Conservation (phyloP, 2,329 filamentous ascomycete genomes). For the Achaetomium macrosporum region DNA sequence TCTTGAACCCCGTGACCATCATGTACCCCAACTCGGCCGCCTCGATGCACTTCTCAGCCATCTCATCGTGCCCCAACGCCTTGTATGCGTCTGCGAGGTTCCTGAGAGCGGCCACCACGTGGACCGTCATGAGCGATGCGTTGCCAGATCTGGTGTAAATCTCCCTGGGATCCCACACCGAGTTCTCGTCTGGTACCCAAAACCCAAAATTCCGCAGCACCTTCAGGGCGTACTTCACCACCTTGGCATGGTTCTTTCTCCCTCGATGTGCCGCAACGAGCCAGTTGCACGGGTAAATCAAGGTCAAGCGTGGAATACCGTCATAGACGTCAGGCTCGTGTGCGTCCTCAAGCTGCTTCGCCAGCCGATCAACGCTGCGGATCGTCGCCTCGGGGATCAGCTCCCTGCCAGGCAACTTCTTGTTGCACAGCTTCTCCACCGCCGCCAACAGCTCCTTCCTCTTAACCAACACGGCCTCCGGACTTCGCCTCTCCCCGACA, state of each 20-base stretch:
- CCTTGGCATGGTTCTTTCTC: constrained; percentile 31
- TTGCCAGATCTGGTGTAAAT: constrained; percentile 23
- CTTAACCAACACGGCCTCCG: constrained; percentile 18
- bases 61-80: constrained; percentile 25
- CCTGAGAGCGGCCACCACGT: constrained; percentile 31
- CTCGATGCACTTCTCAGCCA: constrained; percentile 26
- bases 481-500: constrained; percentile 25
- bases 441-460: constrained; percentile 21
- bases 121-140: constrained; percentile 30
- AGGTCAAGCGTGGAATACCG: constrained; percentile 28
- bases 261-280: constrained; percentile 30
- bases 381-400: constrained; percentile 30
- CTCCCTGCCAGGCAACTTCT: constrained; percentile 19
- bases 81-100: constrained; percentile 28
- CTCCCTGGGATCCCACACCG: constrained; percentile 21
- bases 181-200: constrained; percentile 22
- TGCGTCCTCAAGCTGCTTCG: constrained; percentile 28
- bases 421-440: constrained; percentile 25
- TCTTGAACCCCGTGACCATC: constrained; percentile 31
- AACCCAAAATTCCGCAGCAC: constrained; percentile 34
- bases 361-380: constrained; percentile 29
- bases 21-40: constrained; percentile 29
- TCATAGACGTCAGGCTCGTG: constrained; percentile 31
- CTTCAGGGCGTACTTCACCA: constrained; percentile 27
- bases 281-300: constrained; percentile 35